Base-by-base conservation (phyloP, 345 rosid species). In the Aquilaria yunnanensis region DNA sequence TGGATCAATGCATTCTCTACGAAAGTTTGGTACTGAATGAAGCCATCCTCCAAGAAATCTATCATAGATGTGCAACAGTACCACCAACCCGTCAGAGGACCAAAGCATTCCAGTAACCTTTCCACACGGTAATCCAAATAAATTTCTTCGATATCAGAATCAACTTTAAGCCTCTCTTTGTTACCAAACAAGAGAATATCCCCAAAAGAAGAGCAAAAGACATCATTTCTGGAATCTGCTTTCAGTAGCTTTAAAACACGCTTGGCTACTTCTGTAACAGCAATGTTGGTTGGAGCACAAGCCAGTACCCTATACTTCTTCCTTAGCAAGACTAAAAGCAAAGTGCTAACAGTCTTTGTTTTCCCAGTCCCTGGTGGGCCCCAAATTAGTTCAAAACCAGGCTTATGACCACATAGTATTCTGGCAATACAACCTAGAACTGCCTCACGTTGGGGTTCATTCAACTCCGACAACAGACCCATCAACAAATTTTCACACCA, bases 281-380 rank as follows among this genome's bases (percentile, higher is more conserved):
- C 86, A 56, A 73, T 70, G 66, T 84, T 81, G 46, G 89, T 79
- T 9, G 84, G 86, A 12, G 76, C 72, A 53, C 88, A 83, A 14
- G 66, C 58, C 10, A 83, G 64, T 6, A 78, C 75, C 63, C 80
- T 74, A 10, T 67, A 67, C 32, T 67, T 80, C 81, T 59, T 37
- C 43, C 30, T 65, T 48, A 81, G 56, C 50, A 83, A 77, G 51
- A 32, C 41, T 34, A 61, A 67, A 1, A 80, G 74, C 57, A 83
- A 30, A 34, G 55, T 32, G 11, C 80, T 63, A 10, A 73, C 50
- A 4, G 76, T 78, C 66, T 71, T 78, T 6, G 88, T 83, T 65
- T 83, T 83, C 47, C 88, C 88, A 4, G 88, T 81, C 54, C 88
- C 88, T 0, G 83, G 82, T 1, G 82, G 83, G 6, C 88, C 88